Conservation (phyloP, 108 stramenopile genomes). For the Cyclostephanos tholiformis region DNA sequence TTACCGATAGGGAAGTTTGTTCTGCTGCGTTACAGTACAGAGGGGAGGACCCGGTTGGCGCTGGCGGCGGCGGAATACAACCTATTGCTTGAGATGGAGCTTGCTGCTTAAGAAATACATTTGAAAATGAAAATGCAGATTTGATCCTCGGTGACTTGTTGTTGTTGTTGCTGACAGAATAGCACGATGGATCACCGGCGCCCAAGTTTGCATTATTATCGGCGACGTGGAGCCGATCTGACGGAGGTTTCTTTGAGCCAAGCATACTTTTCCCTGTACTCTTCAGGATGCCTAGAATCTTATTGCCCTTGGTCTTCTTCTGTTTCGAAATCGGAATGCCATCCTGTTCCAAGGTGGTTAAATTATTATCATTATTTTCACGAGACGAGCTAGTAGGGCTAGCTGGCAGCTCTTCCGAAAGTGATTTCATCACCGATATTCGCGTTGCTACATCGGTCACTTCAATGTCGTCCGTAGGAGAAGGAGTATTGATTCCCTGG, state of each 20-base stretch:
- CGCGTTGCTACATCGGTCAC: not conserved
- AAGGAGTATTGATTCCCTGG: constrained; percentile 1
- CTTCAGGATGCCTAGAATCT: constrained; percentile 34
- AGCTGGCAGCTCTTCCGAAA: not conserved
- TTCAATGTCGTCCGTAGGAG: constrained; percentile 9
- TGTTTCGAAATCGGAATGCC: constrained; percentile 10
- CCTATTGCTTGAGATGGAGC: constrained; percentile 17
- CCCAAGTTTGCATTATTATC: not conserved
- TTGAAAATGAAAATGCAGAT: constrained; percentile 36
- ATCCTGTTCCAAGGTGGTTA: constrained; percentile 7
- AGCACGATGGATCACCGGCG: not conserved
- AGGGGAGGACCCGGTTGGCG: constrained; percentile 3
- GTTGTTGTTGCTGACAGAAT: not conserved
- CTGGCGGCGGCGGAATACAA: constrained; percentile 2
- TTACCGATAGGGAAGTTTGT: constrained; percentile 24
- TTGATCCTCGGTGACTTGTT: constrained; percentile 9
- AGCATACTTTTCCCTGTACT: constrained; percentile 12
- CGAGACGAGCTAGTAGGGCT: constrained; percentile 6
- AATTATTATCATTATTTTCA: constrained; percentile 23
- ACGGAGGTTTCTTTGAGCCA: constrained; percentile 24
- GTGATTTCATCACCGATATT: constrained; percentile 1
- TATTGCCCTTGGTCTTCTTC: constrained; percentile 35
- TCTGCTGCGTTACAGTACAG: not conserved
- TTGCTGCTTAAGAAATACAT: constrained; percentile 31
- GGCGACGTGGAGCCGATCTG: not conserved